Percentiles rank a stretch among this genome's conserved stretches.
phyloP scores from a whole-genome alignment of 2,329 filamentous ascomycete genomes.

The Aspergillus sp. region DNA sequence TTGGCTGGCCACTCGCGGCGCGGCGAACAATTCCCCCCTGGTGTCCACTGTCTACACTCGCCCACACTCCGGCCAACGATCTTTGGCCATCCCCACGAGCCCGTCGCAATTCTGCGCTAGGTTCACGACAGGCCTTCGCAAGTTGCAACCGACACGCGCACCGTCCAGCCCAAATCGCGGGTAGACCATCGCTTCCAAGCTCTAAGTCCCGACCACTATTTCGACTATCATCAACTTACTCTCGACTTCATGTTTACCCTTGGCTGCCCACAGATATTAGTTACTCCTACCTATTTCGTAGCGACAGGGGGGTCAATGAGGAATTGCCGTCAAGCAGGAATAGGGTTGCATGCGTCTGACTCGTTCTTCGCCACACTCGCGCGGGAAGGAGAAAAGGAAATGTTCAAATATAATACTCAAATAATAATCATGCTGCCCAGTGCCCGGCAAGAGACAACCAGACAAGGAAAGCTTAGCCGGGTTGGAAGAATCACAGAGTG shows the following conservation, averaged over 20 bases:
- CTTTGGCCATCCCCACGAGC: constrained; percentile 32
- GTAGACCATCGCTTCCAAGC: constrained; percentile 33
- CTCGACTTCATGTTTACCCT: constrained; percentile 16
- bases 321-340: background rate
- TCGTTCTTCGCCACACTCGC: constrained; percentile 5
- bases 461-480: constrained; percentile 28
- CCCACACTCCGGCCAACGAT: constrained; percentile 26
- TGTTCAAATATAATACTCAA: constrained; percentile 4
- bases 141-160: constrained; percentile 16
- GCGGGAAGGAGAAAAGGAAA: constrained; percentile 2
- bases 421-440: background rate
- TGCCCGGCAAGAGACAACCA: constrained; percentile 3
- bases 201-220: constrained; percentile 20
- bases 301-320: background rate
- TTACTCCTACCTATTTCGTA: too few relatives aligned
- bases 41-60: background rate
- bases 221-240: constrained; percentile 17
- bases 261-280: too few relatives aligned
- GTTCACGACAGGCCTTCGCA: constrained; percentile 27
- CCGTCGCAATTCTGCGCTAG: constrained; percentile 26
- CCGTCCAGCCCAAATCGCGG: constrained; percentile 33
- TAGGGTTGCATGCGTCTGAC: constrained; percentile 3
- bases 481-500: background rate
- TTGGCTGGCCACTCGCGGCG: constrained; percentile 10
- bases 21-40: constrained; percentile 9